Evolutionary conservation across 495 filamentous ascomycete genomes (phyloP), one percentile per base, ranked within the genome.

Genomic region (Tuber melanosporum): DNA sequence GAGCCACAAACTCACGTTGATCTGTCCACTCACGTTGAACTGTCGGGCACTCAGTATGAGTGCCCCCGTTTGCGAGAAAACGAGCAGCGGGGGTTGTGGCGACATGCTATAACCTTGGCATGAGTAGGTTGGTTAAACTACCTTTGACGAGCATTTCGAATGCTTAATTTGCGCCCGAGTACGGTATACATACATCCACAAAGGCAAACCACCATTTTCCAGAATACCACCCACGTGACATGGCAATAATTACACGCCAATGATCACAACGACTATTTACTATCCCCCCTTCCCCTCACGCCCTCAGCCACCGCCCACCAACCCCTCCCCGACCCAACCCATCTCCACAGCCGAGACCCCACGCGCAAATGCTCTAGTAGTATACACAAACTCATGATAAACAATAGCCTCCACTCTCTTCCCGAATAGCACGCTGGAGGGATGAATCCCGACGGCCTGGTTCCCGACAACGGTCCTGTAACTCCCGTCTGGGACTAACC

Each of bases 371-470:
- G 91, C 94, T 83, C 91, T 93, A 73, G 91, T 92, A 12, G 96
- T 99, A 83, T 92, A 98, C 3, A 99, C 94, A 84, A 95, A 94
- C 84, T 99, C 94, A 79, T 94, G 89, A 81, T 95, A 99, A 90
- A 98, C 91, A 80, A 99, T 95, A 0, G 93, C 95, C 86, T 98
- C 95, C 75, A 91, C 88, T 85, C 95, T 97, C 85, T 91, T 89
- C 14, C 95, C 93, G 82, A 93, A 93, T 8, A 99, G 83, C 3
- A 92, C 91, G 82, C 93, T 97, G 0, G 90, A 91, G 0, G 96
- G 96, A 83, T 99, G 96, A 42, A 99, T 92, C 0, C 92, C 90
- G 14, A 99, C 93, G 0, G 89, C 89, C 74, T 98, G 93, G 77
- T 94, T 93, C 3, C 94, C 94, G 4, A 92, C 86, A 0, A 94